Percentiles rank a stretch among this genome's conserved stretches.
Evolutionary conservation across 352 stramenopile genomes (phyloP).

Genomic region (Nothophytophthora sp.): DNA sequence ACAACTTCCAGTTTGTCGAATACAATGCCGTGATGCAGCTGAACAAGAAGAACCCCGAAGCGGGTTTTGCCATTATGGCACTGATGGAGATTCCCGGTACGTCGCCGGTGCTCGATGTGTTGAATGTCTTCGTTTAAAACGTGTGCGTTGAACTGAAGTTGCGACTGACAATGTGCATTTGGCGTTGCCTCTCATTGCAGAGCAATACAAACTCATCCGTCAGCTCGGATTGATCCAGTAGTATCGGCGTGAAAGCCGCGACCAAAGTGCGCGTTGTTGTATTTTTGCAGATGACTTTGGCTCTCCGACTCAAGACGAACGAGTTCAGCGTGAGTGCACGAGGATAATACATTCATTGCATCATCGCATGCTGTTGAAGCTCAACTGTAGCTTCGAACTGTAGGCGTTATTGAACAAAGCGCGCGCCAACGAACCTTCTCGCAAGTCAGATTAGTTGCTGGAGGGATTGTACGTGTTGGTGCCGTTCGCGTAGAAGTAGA

Average conservation of each 20-base stretch:
- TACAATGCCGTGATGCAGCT: slow-evolving; percentile 67
- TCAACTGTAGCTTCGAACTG: no score
- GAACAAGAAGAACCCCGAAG: slow-evolving; percentile 70
- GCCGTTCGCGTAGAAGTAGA: slow-evolving; percentile 37
- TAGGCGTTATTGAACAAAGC: no score
- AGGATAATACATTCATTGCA: no score
- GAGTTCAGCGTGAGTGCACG: neutral
- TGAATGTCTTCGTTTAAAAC: neutral
- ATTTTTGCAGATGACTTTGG: slow-evolving; percentile 2
- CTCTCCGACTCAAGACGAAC: slow-evolving; percentile 4
- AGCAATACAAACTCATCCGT: slow-evolving; percentile 64
- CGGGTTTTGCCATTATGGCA: slow-evolving; percentile 68
- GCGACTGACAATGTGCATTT: neutral
- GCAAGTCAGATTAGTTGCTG: neutral
- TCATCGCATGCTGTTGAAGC: no score
- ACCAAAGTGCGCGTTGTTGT: no score
- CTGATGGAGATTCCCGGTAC: slow-evolving; percentile 80
- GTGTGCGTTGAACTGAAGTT: neutral
- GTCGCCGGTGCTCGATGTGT: neutral
- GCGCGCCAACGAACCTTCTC: neutral
- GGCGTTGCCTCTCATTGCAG: slow-evolving; percentile 16
- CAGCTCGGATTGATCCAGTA: slow-evolving; percentile 43
- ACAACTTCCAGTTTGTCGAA: slow-evolving; percentile 83
- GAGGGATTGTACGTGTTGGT: slow-evolving; percentile 29
- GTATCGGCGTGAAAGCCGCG: neutral